Base-by-base conservation (phyloP, 2,329 filamentous ascomycete genomes). In the Epichloe gansuensis region DNA sequence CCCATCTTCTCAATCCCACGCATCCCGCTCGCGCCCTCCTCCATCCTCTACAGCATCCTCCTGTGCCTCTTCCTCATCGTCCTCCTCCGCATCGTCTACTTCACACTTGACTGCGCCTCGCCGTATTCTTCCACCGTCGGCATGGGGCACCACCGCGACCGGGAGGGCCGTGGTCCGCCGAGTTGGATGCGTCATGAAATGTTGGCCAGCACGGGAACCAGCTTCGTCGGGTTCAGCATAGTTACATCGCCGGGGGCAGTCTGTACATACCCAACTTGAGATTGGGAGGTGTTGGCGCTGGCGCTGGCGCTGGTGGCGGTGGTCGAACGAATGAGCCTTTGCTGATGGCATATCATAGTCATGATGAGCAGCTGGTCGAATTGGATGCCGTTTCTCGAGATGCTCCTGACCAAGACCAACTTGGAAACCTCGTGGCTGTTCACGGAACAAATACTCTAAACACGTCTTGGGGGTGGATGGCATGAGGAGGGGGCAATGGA, bases 381-480 rank as follows among this genome's bases (percentile, higher is more conserved):
- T 37, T 52, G 51, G 28, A 49, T 39, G n/a, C 42, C 5, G 25
- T 53, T n/a, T 12, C 31, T 17, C 17, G 5, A n/a, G 23, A 49
- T 5, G 17, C 28, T n/a, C 11, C 21, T 23, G 9, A 48, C 6
- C 25, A 25, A 43, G 15, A 38, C 38, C 28, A 43, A 9, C 37
- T 23, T 5, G n/a, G 25, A 28, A 37, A 23, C 13, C 7, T 15
- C 2, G 41, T 48, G 39, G 6, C 46, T 45, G 38, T 49, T 52
- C 54, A 58, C 39, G 57, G 58, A 7, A 46, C 42, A 3, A 59
- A 59, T 13, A 54, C 38, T 17, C 48, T 59, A 9, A 57, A 59
- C 25, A 59, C 57, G 12, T 41, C 57, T 3, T 59, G 55, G 58
- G 57, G 51, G 1, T 58, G 58, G 58, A 59, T 58, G 53, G 51